Evolutionary conservation across 129 eudicot genomes (phyloP), one percentile per base, ranked within the genome.

Genomic region (Artemisia argyi): DNA sequence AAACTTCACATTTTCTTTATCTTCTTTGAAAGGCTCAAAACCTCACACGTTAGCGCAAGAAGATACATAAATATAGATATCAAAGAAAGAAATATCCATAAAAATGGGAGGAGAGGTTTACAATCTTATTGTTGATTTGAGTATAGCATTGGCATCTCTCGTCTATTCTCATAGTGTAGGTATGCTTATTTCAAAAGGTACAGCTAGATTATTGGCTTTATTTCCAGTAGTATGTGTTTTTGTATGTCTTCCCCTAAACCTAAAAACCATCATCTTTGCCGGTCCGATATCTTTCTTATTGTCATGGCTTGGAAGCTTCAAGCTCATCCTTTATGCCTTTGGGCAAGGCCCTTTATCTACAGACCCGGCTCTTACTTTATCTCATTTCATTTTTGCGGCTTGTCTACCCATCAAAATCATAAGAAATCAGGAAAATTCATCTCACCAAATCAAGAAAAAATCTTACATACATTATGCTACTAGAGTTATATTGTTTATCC

Each of bases 301-400:
- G 19, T 71, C 88, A 7, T 88, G 90, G 90, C 95, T 88, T 48
- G 81, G 79, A 49, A 88, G 59, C 66, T 88, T 85, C 82, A 88
- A 88, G 67, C 83, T 88, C 80, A 71, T 85, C 7, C 81, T 88
- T 26, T 81, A 75, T 66, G 81, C 91, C 61, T 85, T 78, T 69
- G 69, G 72, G 66, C 61, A 55, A 59, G 88, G 87, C 69, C 96
- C 91, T 65, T 75, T 88, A 7, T 65, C 61, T 12, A 58, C 86
- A 12, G 1, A 20, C 22, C 82, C 88, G 14, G 77, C 76, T 52
- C 55, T 74, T 32, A 73, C 88, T 14, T 7, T 85, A 14, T 72
- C 76, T 24, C 82, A 51, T 48, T 88, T 85, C 82, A 51, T 88
- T 8, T 24, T 78, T 70, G 65, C 74, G 13, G 85, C 88, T 17